A percentile compares a stretch with the other conserved stretches of the same genome.
Evolutionary conservation across 2,329 filamentous ascomycete genomes (phyloP).

Genomic region (Claviceps capensis): DNA sequence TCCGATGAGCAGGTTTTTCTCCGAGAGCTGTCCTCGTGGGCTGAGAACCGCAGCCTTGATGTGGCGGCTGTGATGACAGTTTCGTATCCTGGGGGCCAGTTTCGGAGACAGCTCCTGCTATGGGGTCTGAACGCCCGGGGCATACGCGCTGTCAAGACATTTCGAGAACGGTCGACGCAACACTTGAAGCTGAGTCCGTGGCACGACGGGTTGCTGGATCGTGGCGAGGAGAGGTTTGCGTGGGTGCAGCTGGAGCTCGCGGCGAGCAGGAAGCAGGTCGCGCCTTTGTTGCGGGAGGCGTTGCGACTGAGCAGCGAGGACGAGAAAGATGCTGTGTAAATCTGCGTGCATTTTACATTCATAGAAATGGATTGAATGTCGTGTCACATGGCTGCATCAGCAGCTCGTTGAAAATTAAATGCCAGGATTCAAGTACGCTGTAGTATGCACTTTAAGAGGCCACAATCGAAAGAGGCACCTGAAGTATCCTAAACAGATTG

Average conservation of each 20-base stretch:
- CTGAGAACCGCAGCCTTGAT: slow-evolving; percentile 43
- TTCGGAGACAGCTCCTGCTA: slow-evolving; percentile 53
- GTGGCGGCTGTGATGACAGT: slow-evolving; percentile 58
- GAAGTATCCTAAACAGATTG: too few species aligned
- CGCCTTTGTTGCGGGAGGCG: slow-evolving; percentile 47
- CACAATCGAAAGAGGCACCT: too few species aligned
- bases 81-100: slow-evolving; percentile 38
- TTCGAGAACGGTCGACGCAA: slow-evolving; percentile 32
- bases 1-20: slow-evolving; percentile 30
- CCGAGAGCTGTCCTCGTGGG: slow-evolving; percentile 35
- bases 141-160: slow-evolving; percentile 36
- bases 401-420: too few species aligned
- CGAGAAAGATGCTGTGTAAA: background rate
- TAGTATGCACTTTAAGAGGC: too few species aligned
- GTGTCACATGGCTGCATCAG: too few species aligned
- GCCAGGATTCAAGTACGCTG: too few species aligned
- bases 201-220: slow-evolving; percentile 33
- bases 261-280: slow-evolving; percentile 55
- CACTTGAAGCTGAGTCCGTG: slow-evolving; percentile 42
- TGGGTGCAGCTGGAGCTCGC: slow-evolving; percentile 55
- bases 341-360: background rate
- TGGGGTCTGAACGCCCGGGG: slow-evolving; percentile 44
- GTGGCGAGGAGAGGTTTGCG: slow-evolving; percentile 36
- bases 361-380: background rate
- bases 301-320: slow-evolving; percentile 20